Evolutionary conservation across 2,329 filamentous ascomycete species (phyloP).

Genomic region (Exophiala xenobiotica): DNA sequence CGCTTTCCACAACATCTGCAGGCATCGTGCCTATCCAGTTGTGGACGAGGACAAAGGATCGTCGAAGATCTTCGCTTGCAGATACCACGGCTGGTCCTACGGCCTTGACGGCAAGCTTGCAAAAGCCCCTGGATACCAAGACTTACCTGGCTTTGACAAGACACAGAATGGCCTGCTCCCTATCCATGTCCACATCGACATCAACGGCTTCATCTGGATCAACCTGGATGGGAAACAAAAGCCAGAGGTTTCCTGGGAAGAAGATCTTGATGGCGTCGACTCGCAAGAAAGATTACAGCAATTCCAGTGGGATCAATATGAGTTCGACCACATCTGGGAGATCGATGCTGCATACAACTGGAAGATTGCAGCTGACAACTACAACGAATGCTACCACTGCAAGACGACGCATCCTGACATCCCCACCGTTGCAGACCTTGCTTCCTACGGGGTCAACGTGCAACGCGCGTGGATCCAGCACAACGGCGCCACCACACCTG

Average conservation of each 20-base stretch:
- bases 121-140: conserved; percentile 60
- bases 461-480: conserved; percentile 57
- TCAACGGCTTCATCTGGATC: conserved; percentile 22
- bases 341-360: conserved; percentile 24
- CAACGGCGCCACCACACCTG: conserved; percentile 40
- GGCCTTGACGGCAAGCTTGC: conserved; percentile 58
- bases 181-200: conserved; percentile 20
- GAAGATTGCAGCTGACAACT: conserved; percentile 51
- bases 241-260: conserved; percentile 18
- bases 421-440: conserved; percentile 53
- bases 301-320: conserved; percentile 55
- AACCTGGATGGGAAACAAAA: conserved; percentile 17
- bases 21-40: conserved; percentile 58
- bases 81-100: conserved; percentile 65
- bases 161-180: conserved; percentile 54
- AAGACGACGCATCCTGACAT: conserved; percentile 59
- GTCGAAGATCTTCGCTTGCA: conserved; percentile 53
- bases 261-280: conserved; percentile 33
- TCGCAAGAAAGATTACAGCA: conserved; percentile 49
- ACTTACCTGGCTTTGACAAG: conserved; percentile 57
- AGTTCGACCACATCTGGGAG: conserved; percentile 42
- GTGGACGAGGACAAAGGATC: conserved; percentile 36
- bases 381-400: conserved; percentile 59
- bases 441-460: conserved; percentile 54
- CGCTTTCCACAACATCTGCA: conserved; percentile 64